Evolutionary conservation across 768 basidiomycete genomes (phyloP).

Genomic region (Suillus subluteus): DNA sequence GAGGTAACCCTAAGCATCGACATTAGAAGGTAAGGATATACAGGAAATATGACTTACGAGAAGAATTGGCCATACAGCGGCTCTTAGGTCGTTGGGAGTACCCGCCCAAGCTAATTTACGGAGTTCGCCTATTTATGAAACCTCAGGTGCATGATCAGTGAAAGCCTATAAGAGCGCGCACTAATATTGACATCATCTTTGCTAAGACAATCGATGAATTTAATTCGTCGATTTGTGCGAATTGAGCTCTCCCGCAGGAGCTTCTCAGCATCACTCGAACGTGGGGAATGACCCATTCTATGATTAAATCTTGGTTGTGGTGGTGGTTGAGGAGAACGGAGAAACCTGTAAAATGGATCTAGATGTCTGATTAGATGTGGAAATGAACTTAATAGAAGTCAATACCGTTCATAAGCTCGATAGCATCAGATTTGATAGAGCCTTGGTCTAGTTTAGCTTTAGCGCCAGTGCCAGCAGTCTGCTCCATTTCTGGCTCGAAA

Average conservation of each 20-base stretch:
- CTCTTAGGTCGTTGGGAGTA: conserved; percentile 84
- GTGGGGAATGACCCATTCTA: conserved; percentile 17
- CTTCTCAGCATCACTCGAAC: conserved; percentile 50
- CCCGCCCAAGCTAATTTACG: conserved; percentile 95
- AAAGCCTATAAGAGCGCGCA: conserved; percentile 10
- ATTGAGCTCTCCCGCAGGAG: conserved; percentile 77
- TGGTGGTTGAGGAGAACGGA: conserved; percentile 36
- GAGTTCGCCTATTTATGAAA: conserved; percentile 61
- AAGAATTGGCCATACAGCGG: conserved; percentile 92
- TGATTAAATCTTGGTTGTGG: conserved; percentile 20
- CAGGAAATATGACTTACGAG: conserved; percentile 56
- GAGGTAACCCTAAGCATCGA: conserved; percentile 77
- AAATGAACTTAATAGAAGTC: conserved; percentile 19
- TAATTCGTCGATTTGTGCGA: conserved; percentile 74
- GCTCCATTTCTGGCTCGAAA: conserved; percentile 60
- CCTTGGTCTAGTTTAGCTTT: conserved; percentile 52
- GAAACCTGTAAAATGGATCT: conserved; percentile 66
- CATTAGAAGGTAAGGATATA: conserved; percentile 14
- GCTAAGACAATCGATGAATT: conserved; percentile 80
- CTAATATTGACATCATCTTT: conserved; percentile 77
- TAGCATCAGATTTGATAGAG: conserved; percentile 65
- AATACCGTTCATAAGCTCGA: conserved; percentile 79
- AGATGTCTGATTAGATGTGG: conserved; percentile 35
- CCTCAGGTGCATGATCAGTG: conserved; percentile 10
- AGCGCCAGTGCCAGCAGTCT: conserved; percentile 25